Conservation (phyloP, 306 rosid species). For the Lablab purpureus region DNA sequence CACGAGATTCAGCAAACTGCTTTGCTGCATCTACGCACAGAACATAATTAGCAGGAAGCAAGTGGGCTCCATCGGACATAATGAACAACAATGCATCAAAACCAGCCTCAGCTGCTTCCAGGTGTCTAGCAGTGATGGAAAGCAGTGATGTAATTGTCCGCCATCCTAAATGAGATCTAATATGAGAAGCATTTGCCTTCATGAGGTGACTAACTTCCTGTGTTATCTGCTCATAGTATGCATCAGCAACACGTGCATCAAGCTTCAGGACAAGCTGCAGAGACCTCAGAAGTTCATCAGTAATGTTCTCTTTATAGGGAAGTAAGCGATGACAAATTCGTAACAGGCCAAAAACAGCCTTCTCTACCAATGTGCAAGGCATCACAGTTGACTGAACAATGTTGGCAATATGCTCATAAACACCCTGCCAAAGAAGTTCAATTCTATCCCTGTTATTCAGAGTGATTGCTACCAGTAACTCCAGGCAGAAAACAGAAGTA, state of each 20-base stretch:
- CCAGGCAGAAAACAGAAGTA: constrained; percentile 89
- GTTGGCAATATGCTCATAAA: constrained; percentile 84
- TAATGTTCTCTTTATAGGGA: constrained; percentile 96
- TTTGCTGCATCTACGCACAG: constrained; percentile 84
- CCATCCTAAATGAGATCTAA: constrained; percentile 92
- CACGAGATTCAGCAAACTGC: constrained; percentile 97
- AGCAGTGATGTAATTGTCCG: constrained; percentile 87
- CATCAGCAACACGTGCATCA: constrained; percentile 97
- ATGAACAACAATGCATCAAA: constrained; percentile 83
- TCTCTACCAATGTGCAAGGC: constrained; percentile 93
- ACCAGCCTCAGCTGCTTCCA: constrained; percentile 91
- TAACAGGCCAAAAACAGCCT: constrained; percentile 94
- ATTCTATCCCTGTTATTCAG: constrained; percentile 95
- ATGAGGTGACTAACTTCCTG: constrained; percentile 94
- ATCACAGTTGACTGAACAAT: constrained; percentile 92
- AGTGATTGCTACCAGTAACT: constrained; percentile 84
- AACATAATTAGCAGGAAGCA: constrained; percentile 84
- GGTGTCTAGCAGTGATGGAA: constrained; percentile 90
- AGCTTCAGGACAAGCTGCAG: constrained; percentile 95
- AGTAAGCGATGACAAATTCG: constrained; percentile 93
- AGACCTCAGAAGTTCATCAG: constrained; percentile 92
- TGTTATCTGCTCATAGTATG: constrained; percentile 91
- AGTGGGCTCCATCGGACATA: constrained; percentile 89
- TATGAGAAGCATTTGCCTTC: constrained; percentile 94
- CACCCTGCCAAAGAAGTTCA: constrained; percentile 90